Evolutionary conservation across 768 basidiomycete species (phyloP), one percentile per base, ranked within the genome.

Genomic region (Lactifluus subvellereus): DNA sequence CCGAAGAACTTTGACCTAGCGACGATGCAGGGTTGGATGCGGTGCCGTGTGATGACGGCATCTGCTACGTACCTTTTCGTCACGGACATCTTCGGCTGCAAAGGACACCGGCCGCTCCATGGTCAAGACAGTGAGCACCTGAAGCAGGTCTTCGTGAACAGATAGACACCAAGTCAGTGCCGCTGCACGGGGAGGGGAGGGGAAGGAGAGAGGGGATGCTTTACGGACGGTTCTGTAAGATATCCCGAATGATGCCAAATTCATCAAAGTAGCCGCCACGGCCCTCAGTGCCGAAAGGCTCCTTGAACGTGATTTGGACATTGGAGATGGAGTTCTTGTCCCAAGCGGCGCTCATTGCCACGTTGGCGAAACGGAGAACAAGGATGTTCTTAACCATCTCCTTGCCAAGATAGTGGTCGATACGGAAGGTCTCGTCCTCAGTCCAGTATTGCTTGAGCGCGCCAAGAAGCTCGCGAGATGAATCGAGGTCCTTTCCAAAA

Each of bases 191-290:
- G 55, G 43, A 48, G 57, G 38, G 54, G 27, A 27, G 27, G 27
- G 27, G 27, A 2, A 3, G 27, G 27, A 27, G 27, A 11, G 32
- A 54, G 22, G 52, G 51, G 59, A 38, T 37, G 13, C 40, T 52
- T 52, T 30, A 83, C 95, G 77, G 75, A 97, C 96, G 96, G 77
- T 99, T 99, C 79, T 99, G 96, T 72, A 95, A 79, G 62, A 99
- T 81, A 75, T 99, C 96, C 72, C 96, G 89, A 75, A 99, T 95
- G 74, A 99, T 98, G 59, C 97, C 97, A 76, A 98, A 99, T 77
- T 98, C 95, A 74, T 99, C 96, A 78, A 99, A 99, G 82, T 99
- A 99, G 18, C 97, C 96, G n/a, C 96, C 96, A 68, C 96, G 91
- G n/a, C 96, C 96, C 73, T 99, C 97, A 53, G 96, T 99, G 20